Evolutionary conservation across 2,329 filamentous ascomycete species (phyloP).

Genomic region (Venturiaceae sp.): DNA sequence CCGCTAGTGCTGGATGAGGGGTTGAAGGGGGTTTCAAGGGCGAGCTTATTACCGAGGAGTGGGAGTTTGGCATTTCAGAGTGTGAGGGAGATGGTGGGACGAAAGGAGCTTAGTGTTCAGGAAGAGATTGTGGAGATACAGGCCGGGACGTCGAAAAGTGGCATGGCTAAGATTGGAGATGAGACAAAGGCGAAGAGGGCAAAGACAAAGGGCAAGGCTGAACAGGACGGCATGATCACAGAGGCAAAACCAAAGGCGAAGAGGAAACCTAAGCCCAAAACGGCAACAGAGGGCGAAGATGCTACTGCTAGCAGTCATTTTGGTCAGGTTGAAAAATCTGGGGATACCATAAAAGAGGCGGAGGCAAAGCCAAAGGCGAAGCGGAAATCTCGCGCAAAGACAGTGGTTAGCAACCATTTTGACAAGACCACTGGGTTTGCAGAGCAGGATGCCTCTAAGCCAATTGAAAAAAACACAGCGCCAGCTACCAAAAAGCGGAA

Average conservation of each 20-base stretch:
- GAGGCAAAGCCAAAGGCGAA: constrained; percentile 11
- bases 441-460: neutral
- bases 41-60: neutral
- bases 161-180: neutral
- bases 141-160: neutral
- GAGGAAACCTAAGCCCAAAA: neutral
- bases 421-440: neutral
- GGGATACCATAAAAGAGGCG: neutral
- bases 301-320: neutral
- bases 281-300: neutral
- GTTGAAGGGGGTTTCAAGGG: neutral
- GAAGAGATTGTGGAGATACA: neutral
- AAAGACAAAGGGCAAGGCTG: neutral
- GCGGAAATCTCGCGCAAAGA: neutral
- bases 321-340: neutral
- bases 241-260: neutral
- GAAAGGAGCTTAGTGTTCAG: neutral
- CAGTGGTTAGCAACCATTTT: neutral
- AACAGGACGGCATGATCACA: neutral
- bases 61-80: neutral
- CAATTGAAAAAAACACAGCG: neutral
- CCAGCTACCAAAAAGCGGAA: neutral
- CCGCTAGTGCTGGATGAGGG: no score
- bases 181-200: neutral
- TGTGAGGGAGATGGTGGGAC: neutral